Base-by-base conservation (phyloP, 306 rosid species). In the Purshia tridentata region DNA sequence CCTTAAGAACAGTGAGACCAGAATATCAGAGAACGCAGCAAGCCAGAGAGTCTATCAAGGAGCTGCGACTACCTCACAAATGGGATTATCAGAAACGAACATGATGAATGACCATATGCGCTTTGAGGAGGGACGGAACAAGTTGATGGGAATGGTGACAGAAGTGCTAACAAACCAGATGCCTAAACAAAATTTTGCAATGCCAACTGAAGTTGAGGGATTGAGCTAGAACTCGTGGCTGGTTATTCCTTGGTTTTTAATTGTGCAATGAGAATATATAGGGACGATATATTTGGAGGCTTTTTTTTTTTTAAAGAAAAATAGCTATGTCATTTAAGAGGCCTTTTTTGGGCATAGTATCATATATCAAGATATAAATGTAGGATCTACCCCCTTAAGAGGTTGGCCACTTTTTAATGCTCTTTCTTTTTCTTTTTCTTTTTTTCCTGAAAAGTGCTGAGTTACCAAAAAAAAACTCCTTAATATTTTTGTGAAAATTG, bases 131-230 rank as follows among this genome's bases (percentile, higher is more conserved):
- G 88, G 86, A 72, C 72, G 59, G n/a, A 72, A 45, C 88, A 84
- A 60, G 66, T 75, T 76, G 81, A 71, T 72, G 79, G 89, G 86
- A 56, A 74, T 77, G 72, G 81, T 85, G 85, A 84, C 86, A 41
- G 86, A 87, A 11, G 65, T 77, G 79, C 56, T 72, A 48, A 61
- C 92, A 12, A 70, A 86, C 61, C 88, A 82, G 79, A 73, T 85
- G 74, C 81, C 86, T 16, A 72, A 80, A 72, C 91, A 80, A 74
- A 66, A 72, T 72, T 84, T 78, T 63, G 81, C 83, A 44, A 75
- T 82, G 86, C 85, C 96, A 50, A 80, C 91, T 4, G 80, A 81
- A 81, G 92, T 87, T 62, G 77, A 83, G 84, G 81, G 86, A 48
- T 67, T 85, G 65, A 71, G 86, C 76, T 79, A 70, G 75, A 73